Evolutionary conservation across 169 alveolate species (phyloP).

Genomic region (Plasmodium gaboni): DNA sequence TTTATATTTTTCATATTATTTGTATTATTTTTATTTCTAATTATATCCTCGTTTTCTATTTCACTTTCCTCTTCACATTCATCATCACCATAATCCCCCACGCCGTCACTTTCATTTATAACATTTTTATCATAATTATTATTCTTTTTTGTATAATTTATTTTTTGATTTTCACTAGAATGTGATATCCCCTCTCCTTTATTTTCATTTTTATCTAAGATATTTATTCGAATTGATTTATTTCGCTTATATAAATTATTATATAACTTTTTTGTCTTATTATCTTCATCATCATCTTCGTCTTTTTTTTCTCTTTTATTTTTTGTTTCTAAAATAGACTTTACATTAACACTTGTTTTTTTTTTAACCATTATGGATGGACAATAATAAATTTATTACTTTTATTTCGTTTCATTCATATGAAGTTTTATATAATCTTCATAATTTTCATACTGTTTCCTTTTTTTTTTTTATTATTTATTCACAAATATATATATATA

Average conservation of each 20-base stretch:
- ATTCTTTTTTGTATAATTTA: not conserved
- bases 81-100: not conserved
- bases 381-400: too few relatives aligned
- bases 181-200: not conserved
- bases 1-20: not conserved
- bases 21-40: not conserved
- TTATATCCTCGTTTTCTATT: not conserved
- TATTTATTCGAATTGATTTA: not conserved
- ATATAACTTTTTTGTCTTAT: not conserved
- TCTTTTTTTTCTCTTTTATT: constrained; percentile 47
- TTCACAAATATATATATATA: too few relatives aligned
- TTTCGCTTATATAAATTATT: constrained; percentile 4
- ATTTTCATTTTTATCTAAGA: constrained; percentile 7
- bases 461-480: too few relatives aligned
- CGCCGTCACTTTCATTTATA: not conserved
- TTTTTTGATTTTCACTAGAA: not conserved
- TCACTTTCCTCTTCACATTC: not conserved
- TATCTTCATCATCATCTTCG: constrained; percentile 36
- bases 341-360: constrained; percentile 20
- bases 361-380: constrained; percentile 42
- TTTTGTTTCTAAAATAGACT: constrained; percentile 31
- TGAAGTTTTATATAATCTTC: too few relatives aligned
- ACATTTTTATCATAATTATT: not conserved
- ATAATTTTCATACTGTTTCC: too few relatives aligned
- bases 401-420: too few relatives aligned